phyloP scores from a whole-genome alignment of 1,139 yeast species.

The Blastobotrys illinoisensis region DNA sequence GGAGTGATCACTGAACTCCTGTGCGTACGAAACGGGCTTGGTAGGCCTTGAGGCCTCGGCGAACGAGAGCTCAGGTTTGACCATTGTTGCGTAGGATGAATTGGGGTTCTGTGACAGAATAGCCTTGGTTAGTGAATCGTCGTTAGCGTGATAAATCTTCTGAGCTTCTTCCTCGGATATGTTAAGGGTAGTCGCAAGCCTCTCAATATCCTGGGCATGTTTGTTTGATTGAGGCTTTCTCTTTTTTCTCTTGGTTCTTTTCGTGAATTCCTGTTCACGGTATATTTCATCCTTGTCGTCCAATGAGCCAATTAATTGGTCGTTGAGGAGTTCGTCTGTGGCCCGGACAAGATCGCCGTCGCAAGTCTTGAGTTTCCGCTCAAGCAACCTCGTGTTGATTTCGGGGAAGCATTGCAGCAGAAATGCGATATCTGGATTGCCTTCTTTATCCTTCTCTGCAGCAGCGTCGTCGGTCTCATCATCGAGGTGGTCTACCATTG shows the following conservation, averaged over 20 bases:
- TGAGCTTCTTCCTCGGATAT: constrained; percentile 8
- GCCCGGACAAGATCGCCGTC: constrained; percentile 21
- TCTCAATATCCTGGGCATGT: neutral
- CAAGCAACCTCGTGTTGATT: constrained; percentile 14
- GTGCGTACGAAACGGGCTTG: neutral
- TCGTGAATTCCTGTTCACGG: constrained; percentile 3
- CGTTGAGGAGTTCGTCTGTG: constrained; percentile 24
- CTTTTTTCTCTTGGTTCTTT: constrained; percentile 1
- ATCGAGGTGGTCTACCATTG: constrained; percentile 9
- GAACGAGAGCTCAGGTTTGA: neutral
- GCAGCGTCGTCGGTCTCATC: neutral
- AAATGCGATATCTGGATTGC: constrained; percentile 10
- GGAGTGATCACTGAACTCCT: neutral
- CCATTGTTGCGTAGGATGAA: neutral
- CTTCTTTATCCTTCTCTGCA: neutral
- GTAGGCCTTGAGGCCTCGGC: neutral
- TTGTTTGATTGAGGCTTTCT: neutral
- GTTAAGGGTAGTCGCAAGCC: neutral
- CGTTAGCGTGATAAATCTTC: constrained; percentile 10
- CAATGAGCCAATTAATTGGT: constrained; percentile 16
- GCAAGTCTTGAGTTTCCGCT: constrained; percentile 16
- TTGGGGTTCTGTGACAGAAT: neutral
- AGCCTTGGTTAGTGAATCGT: constrained; percentile 8
- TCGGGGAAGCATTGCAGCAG: constrained; percentile 24
- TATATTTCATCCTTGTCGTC: constrained; percentile 9